phyloP scores from a whole-genome alignment of 371 early-diverging fungal species.

The Mucor velutinosus region DNA sequence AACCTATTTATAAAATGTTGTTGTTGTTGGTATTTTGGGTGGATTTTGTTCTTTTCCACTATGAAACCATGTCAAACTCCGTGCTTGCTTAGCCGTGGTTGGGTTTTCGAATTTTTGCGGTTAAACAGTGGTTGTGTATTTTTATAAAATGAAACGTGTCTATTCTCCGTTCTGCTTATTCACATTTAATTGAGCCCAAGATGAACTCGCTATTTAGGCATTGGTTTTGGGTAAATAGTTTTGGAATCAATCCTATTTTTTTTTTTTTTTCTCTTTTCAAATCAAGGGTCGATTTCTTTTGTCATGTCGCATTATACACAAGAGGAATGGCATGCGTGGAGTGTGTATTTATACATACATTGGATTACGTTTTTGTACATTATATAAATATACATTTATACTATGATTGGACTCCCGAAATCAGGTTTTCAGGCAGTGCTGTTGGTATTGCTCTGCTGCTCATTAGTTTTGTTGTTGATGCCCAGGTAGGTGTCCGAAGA shows the following conservation, averaged over 20 bases:
- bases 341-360: not conserved
- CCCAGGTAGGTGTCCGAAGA: constrained; percentile 15
- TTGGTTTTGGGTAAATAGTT: not conserved
- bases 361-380: not conserved
- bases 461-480: constrained; percentile 10
- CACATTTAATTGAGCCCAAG: not conserved
- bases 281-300: not conserved
- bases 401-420: not conserved
- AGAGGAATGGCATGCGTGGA: not conserved
- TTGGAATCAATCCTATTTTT: not conserved
- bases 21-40: not conserved
- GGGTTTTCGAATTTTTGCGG: not conserved
- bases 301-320: not conserved
- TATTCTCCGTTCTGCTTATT: not conserved
- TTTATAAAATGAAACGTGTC: not conserved
- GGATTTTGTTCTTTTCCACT: constrained; percentile 4
- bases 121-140: not conserved
- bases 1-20: not conserved
- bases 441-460: constrained; percentile 3
- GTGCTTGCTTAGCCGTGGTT: constrained; percentile 9
- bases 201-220: not conserved
- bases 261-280: not conserved
- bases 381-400: not conserved
- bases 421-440: not conserved
- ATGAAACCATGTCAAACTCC: constrained; percentile 10